These are phyloP conservation scores for Agaricales sp. DNA, from an alignment of 1,284 basidiomycete species.

Conservation along the genomic window DNA sequence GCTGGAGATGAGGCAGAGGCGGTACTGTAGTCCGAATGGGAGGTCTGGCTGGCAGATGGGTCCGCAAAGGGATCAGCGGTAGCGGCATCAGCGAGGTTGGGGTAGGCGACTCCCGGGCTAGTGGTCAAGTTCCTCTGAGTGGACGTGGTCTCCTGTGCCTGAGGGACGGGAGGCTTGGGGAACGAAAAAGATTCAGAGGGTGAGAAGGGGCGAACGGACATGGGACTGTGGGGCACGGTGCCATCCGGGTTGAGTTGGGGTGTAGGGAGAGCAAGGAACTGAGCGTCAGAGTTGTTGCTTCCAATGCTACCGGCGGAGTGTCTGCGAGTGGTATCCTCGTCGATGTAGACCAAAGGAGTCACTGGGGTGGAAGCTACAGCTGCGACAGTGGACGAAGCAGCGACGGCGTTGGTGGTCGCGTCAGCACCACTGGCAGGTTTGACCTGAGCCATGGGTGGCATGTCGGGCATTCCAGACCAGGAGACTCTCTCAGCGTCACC, in stretches of 20 bases:
- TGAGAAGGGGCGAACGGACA: slow-evolving; percentile 55
- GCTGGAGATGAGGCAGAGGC: slow-evolving; percentile 28
- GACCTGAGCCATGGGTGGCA: slow-evolving; percentile 42
- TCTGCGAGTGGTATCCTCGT: background rate
- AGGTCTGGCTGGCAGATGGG: slow-evolving; percentile 5
- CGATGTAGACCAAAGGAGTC: slow-evolving; percentile 3
- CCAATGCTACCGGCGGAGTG: slow-evolving; percentile 20
- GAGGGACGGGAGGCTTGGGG: slow-evolving; percentile 53
- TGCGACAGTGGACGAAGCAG: background rate
- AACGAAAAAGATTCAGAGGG: slow-evolving; percentile 55
- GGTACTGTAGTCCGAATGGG: slow-evolving; percentile 15
- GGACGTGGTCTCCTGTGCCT: background rate
- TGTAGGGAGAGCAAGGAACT: background rate
- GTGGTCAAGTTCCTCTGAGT: too few relatives aligned
- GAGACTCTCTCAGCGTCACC: slow-evolving; percentile 10
- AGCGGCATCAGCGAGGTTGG: too few relatives aligned
- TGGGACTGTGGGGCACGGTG: slow-evolving; percentile 28
- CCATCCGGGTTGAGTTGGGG: slow-evolving; percentile 7
- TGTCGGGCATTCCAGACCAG: slow-evolving; percentile 12
- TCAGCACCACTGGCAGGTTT: background rate
- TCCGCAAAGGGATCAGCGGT: too few relatives aligned
- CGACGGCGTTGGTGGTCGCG: background rate
- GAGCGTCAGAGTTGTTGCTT: slow-evolving; percentile 6
- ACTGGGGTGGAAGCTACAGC: background rate
- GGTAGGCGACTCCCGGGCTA: too few relatives aligned